Evolutionary conservation across 2,329 filamentous ascomycete genomes (phyloP), one percentile per base, ranked within the genome.

Genomic region (Magnaporthiopsis rhizophila): DNA sequence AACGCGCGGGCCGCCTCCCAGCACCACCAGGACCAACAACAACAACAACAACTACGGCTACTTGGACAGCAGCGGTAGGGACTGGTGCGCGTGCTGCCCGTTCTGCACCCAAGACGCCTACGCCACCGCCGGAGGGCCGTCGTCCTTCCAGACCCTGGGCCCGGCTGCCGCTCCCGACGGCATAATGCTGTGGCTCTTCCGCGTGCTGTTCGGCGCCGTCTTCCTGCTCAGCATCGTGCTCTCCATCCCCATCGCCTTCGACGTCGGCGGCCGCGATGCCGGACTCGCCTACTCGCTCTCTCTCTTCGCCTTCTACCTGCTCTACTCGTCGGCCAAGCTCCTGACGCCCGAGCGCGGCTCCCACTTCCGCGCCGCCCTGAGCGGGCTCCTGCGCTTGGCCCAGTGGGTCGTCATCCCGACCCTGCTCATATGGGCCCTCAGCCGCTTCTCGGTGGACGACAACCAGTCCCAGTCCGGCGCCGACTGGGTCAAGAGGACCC

Each of bases 241-340:
- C 74, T 97, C 92, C 67, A 95, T 99, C 74, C 95, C 95, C 67
- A 88, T 99, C 74, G 91, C 94, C 72, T 98, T 98, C 80, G 95
- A 99, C 85, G 94, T 98, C 72, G 95, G 95, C 74, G 95, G 95
- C 67, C 89, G 92, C 72, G 93, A 95, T 71, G 96, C 92, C 73
- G 95, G 95, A 66, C 83, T 99, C 73, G 94, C 92, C 67, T 98
- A 96, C 80, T 97, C 92, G 74, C 85, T 98, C 64, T 87, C 90
- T 61, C 86, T 98, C 64, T 93, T 94, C 70, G 82, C 85, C 71
- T 98, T 96, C 82, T 98, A 98, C 80, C 89, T 97, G 75, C 78
- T 91, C 75, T 92, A 95, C 78, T 97, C 92, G 65, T 80, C 86
- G 67, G 81, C 95, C 69, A 91, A 90, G 73, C 83, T 97, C 66